Evolutionary conservation across 179 eudicot genomes (phyloP).

Genomic region (Heliamphora pulchella): DNA sequence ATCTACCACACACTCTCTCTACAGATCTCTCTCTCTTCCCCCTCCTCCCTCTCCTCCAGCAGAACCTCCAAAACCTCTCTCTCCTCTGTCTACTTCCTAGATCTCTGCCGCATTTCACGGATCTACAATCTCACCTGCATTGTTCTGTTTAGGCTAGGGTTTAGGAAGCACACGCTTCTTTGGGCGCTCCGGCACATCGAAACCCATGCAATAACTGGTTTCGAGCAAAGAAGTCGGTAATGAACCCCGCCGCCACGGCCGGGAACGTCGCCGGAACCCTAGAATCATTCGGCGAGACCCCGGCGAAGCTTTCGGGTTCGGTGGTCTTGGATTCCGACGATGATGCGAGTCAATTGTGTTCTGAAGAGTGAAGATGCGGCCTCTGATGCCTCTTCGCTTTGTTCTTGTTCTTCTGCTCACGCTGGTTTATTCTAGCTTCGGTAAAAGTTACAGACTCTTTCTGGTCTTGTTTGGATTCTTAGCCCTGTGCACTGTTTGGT

Average conservation of each 20-base stretch:
- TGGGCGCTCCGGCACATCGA: neutral
- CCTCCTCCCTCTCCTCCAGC: no score
- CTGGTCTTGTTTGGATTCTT: neutral
- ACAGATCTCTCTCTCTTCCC: no score
- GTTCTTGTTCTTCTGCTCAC: constrained; percentile 16
- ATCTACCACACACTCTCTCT: neutral
- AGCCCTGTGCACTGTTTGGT: neutral
- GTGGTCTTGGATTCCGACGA: constrained; percentile 15
- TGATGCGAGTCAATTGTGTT: constrained; percentile 15
- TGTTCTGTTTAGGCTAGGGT: constrained; percentile 3
- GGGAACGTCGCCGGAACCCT: constrained; percentile 9
- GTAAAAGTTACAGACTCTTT: constrained; percentile 14
- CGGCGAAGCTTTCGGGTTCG: neutral
- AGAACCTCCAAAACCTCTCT: neutral
- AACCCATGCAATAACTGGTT: constrained; percentile 12
- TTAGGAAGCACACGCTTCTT: constrained; percentile 6
- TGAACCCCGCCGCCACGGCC: neutral
- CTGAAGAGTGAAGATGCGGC: constrained; percentile 19
- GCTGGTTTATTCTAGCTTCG: constrained; percentile 23
- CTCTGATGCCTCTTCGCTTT: constrained; percentile 20
- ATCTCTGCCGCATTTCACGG: constrained; percentile 13
- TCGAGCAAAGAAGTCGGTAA: neutral
- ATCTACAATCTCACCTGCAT: constrained; percentile 13
- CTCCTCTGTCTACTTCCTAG: neutral
- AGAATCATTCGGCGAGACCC: neutral